Evolutionary conservation across 192 early-diverging fungal genomes (phyloP).

Genomic region (Rhizophagus sp.): DNA sequence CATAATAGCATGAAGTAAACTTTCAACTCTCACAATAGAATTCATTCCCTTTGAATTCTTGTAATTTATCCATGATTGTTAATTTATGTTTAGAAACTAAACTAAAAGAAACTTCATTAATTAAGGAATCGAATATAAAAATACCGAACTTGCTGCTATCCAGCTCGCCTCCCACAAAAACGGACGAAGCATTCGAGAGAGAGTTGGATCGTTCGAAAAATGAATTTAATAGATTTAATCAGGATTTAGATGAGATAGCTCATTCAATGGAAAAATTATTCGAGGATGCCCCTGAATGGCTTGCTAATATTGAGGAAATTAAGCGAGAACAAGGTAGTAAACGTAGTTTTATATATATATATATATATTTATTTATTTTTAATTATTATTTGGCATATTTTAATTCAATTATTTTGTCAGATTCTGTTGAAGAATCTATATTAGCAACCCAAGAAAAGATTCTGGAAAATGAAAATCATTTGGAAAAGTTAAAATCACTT

Average conservation of each 20-base stretch:
- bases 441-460: slow-evolving; percentile 25
- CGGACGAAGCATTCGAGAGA: slow-evolving; percentile 14
- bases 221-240: slow-evolving; percentile 21
- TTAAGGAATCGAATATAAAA: not conserved
- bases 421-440: slow-evolving; percentile 30
- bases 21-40: not conserved
- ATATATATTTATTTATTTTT: not conserved
- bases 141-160: not conserved
- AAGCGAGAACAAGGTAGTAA: slow-evolving; percentile 19
- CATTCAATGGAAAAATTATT: slow-evolving; percentile 15
- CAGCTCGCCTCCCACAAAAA: not conserved
- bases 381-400: not conserved
- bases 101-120: not conserved
- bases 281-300: slow-evolving; percentile 16
- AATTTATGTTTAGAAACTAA: not conserved
- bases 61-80: not conserved
- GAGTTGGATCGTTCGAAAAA: slow-evolving; percentile 11
- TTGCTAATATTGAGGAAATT: slow-evolving; percentile 22
- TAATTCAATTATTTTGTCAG: not conserved
- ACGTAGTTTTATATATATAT: not conserved
- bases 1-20: not conserved
- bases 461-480: slow-evolving; percentile 5
- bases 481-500: slow-evolving; percentile 15
- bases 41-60: not conserved
- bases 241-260: slow-evolving; percentile 26